These are phyloP conservation scores for Trypethelium eluteriae DNA, from an alignment of 495 filamentous ascomycete genomes.

Conservation along the genomic window DNA sequence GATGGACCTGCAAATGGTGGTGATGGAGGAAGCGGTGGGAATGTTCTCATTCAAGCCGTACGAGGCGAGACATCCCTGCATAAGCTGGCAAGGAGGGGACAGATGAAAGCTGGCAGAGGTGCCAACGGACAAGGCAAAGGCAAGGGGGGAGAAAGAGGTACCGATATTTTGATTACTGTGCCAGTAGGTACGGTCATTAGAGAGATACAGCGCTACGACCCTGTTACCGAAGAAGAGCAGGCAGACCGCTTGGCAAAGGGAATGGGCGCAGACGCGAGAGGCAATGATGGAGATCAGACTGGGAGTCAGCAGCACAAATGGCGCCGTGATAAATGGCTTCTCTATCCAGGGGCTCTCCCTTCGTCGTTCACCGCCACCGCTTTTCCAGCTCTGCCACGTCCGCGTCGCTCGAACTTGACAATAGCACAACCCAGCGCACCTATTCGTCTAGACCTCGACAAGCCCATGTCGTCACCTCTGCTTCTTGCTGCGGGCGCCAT, in stretches of 20 bases:
- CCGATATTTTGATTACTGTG: slow-evolving; percentile 80
- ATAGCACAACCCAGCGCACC: slow-evolving; percentile 60
- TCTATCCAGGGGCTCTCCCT: slow-evolving; percentile 60
- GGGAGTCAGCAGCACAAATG: slow-evolving; percentile 29
- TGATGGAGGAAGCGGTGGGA: slow-evolving; percentile 85
- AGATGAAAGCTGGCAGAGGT: slow-evolving; percentile 70
- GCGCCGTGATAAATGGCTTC: slow-evolving; percentile 65
- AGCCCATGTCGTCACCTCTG: slow-evolving; percentile 72
- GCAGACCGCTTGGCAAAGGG: slow-evolving; percentile 30
- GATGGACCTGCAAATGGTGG: slow-evolving; percentile 95
- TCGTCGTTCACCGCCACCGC: slow-evolving; percentile 55
- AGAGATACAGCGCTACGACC: slow-evolving; percentile 72
- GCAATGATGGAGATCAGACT: slow-evolving; percentile 28
- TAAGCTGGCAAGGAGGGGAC: slow-evolving; percentile 72
- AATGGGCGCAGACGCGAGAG: slow-evolving; percentile 31
- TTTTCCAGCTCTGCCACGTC: slow-evolving; percentile 52
- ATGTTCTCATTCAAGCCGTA: slow-evolving; percentile 88
- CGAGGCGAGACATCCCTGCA: slow-evolving; percentile 84
- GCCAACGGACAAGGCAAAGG: slow-evolving; percentile 80
- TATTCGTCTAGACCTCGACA: slow-evolving; percentile 72
- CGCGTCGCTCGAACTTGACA: slow-evolving; percentile 48
- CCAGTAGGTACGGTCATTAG: slow-evolving; percentile 87
- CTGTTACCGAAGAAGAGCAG: slow-evolving; percentile 55
- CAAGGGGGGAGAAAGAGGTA: slow-evolving; percentile 69
- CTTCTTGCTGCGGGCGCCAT: slow-evolving; percentile 85